Evolutionary conservation across 1,139 yeast genomes (phyloP).

Genomic region (Candida sojae): DNA sequence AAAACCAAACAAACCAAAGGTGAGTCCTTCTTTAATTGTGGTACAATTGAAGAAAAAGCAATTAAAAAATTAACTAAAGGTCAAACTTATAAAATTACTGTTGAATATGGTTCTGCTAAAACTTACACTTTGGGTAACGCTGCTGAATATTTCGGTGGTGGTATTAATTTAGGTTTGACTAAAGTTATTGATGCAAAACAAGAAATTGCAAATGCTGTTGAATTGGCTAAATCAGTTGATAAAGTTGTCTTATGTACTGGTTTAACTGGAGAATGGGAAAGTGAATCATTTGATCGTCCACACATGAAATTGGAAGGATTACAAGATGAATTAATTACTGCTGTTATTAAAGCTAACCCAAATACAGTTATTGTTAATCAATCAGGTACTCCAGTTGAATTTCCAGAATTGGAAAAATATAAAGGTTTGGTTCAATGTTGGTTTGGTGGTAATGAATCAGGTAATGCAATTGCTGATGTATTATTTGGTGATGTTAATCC

Average conservation of each 20-base stretch:
- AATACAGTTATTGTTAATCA: constrained; percentile 58
- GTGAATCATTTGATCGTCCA: constrained; percentile 35
- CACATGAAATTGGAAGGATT: constrained; percentile 44
- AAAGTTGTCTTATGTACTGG: constrained; percentile 47
- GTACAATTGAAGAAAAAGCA: constrained; percentile 51
- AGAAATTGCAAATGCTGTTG: constrained; percentile 25
- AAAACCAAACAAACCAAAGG: constrained; percentile 53
- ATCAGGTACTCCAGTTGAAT: constrained; percentile 64
- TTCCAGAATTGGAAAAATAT: constrained; percentile 48
- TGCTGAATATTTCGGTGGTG: constrained; percentile 27
- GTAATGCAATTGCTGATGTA: constrained; percentile 26
- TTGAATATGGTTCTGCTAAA: constrained; percentile 55
- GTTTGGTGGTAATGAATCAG: constrained; percentile 37
- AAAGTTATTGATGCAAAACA: constrained; percentile 21
- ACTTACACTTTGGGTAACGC: constrained; percentile 33
- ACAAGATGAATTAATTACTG: constrained; percentile 49
- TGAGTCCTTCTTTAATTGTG: constrained; percentile 43
- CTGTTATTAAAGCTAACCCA: constrained; percentile 48
- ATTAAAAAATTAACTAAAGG: constrained; percentile 40
- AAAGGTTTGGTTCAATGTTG: constrained; percentile 53
- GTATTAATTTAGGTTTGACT: constrained; percentile 29
- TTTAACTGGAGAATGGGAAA: constrained; percentile 35
- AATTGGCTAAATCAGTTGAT: constrained; percentile 30
- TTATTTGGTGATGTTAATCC: constrained; percentile 28
- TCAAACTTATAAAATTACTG: constrained; percentile 38